Base-by-base conservation (phyloP, 129 eudicot species). In the Kitagawia praeruptora region DNA sequence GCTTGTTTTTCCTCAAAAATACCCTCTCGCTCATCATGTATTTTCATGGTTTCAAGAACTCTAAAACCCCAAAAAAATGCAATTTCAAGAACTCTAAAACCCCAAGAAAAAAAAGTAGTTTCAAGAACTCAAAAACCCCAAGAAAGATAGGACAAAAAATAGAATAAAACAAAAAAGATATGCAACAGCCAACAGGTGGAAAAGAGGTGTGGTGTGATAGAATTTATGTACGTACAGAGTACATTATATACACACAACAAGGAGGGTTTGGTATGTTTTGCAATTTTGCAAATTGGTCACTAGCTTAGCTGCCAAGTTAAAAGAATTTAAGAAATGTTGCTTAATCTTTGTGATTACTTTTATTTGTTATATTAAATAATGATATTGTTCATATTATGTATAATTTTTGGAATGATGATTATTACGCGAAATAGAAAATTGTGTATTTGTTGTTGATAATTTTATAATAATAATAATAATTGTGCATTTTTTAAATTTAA, bases 1-100 rank as follows among this genome's bases (percentile, higher is more conserved):
- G 78, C 86, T 39, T 58, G 70, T 56, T 83, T 86, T 45, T 83
- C 85, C 8, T 80, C 84, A 15, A 70, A 73, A 5, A 83, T 72
- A 46, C 51, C 38, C 0, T 56, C 79, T 40, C 45, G 21, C 6
- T 49, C 74, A 25, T 28, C 16, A n/a, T n/a, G 53, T n/a, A 23
- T 2, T 2, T 48, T 51, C 78, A 75, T 75, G 48, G 78, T 41
- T 6, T 41, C 28, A 41, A 37, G 11, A 37, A 37, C 42, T 38
- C 45, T 18, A 40, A 71, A 71, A 16, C 28, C 11, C n/a, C 27
- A 18, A 39, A 54, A 54, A 54, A 6, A 6, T 21, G 31, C 28
- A 21, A 56, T 54, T 54, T 19, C 63, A 54, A 54, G 61, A 53
- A 53, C 61, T 6, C 25, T 18, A 53, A 53, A 53, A 18, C n/a